These are phyloP conservation scores for Lactarius akahatsu DNA, from an alignment of 768 basidiomycete species.

Conservation along the genomic window DNA sequence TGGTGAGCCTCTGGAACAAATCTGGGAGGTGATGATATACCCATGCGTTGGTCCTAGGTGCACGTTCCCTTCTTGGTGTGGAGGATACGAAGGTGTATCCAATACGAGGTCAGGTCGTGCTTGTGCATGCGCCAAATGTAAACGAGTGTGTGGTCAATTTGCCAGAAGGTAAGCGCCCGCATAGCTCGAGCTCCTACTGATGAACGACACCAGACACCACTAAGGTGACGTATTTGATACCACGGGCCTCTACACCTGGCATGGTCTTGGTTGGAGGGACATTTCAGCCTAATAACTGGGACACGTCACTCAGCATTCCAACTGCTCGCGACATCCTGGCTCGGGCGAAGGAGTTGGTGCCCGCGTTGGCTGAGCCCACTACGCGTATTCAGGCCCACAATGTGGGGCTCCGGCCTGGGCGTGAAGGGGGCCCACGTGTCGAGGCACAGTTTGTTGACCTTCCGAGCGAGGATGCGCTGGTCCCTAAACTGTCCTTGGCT, in stretches of 20 bases:
- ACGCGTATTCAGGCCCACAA: slow-evolving; percentile 52
- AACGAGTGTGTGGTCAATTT: slow-evolving; percentile 37
- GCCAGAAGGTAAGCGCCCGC: not conserved
- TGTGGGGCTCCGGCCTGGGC: slow-evolving; percentile 57
- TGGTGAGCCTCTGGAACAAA: slow-evolving; percentile 37
- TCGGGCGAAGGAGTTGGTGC: slow-evolving; percentile 44
- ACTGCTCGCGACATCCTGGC: slow-evolving; percentile 47
- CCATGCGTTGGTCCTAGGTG: slow-evolving; percentile 41
- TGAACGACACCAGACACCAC: slow-evolving; percentile 4
- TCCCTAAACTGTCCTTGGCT: slow-evolving; percentile 28
- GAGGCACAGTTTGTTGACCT: slow-evolving; percentile 47
- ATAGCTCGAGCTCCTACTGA: slow-evolving; percentile 2
- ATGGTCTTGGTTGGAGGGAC: slow-evolving; percentile 58
- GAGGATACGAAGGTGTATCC: slow-evolving; percentile 75
- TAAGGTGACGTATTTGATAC: slow-evolving; percentile 58
- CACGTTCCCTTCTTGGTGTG: slow-evolving; percentile 74
- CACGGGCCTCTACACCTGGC: slow-evolving; percentile 50
- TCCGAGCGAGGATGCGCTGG: slow-evolving; percentile 36
- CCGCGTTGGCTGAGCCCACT: slow-evolving; percentile 36
- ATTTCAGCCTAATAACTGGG: slow-evolving; percentile 50
- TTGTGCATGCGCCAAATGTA: slow-evolving; percentile 69
- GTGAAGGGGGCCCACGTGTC: slow-evolving; percentile 55
- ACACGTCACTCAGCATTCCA: slow-evolving; percentile 46
- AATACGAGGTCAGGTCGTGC: slow-evolving; percentile 80
- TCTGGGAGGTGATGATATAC: not conserved